A percentile compares a stretch with the other conserved stretches of the same genome.
phyloP scores from a whole-genome alignment of 1,284 basidiomycete species.

The Mycena citricolor region DNA sequence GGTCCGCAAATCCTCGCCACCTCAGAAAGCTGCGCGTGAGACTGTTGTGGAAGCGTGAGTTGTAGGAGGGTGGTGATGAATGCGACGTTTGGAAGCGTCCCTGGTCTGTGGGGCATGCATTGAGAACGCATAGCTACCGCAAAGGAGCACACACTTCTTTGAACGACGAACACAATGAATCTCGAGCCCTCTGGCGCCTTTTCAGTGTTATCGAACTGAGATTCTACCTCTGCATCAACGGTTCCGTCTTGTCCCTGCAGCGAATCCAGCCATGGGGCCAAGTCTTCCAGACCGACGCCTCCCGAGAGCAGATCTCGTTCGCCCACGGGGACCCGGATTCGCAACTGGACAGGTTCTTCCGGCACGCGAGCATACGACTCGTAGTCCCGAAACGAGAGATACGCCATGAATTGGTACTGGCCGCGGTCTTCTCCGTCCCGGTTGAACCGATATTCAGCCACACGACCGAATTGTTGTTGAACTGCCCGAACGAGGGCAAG shows the following conservation, averaged over 20 bases:
- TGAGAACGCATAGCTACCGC: neutral
- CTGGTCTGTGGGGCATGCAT: neutral
- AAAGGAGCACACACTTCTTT: neutral
- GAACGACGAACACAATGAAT: conserved; percentile 2
- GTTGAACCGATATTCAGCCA: conserved; percentile 46
- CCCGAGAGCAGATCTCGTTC: neutral
- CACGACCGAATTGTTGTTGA: conserved; percentile 55
- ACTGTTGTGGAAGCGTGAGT: neutral
- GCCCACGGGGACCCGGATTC: conserved; percentile 1
- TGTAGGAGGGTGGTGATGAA: neutral
- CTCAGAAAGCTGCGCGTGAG: conserved; percentile 13
- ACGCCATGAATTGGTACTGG: conserved; percentile 7
- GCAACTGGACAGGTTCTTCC: neutral
- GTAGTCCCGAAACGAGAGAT: conserved; percentile 13
- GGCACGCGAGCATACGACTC: conserved; percentile 15
- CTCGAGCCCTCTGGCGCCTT: conserved; percentile 4
- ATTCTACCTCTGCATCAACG: conserved; percentile 4
- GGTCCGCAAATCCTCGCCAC: conserved; percentile 26
- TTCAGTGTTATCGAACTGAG: neutral
- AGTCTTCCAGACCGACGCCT: conserved; percentile 12
- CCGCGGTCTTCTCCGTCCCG: conserved; percentile 23
- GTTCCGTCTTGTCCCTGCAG: conserved; percentile 7
- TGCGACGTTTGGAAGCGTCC: neutral
- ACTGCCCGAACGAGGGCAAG: conserved; percentile 50
- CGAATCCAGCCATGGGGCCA: neutral